Percentiles rank a stretch among this genome's conserved stretches.
These are phyloP conservation scores for Xylaria flabelliformis DNA, from an alignment of 495 filamentous ascomycete genomes.

Conservation along the genomic window DNA sequence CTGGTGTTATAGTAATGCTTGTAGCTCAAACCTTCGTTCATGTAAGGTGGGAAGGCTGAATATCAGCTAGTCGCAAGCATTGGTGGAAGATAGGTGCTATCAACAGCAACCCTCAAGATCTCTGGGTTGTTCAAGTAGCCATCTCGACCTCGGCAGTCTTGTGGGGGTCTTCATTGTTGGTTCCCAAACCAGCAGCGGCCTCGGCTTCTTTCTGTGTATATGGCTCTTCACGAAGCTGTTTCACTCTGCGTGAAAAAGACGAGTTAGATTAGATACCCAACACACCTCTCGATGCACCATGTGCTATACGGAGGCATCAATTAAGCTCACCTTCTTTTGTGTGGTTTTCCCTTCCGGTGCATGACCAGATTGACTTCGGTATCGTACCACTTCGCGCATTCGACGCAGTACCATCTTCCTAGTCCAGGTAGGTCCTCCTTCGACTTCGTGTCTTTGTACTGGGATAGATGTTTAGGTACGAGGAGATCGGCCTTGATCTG, in stretches of 20 bases:
- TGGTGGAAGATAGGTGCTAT: neutral
- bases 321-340: slow-evolving; percentile 77
- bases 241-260: slow-evolving; percentile 59
- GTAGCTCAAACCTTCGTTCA: neutral
- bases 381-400: slow-evolving; percentile 97
- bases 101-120: slow-evolving; percentile 8
- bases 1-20: neutral
- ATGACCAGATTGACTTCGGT: slow-evolving; percentile 75
- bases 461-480: slow-evolving; percentile 75
- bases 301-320: neutral
- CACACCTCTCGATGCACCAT: neutral
- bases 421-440: slow-evolving; percentile 85
- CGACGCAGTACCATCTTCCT: slow-evolving; percentile 84
- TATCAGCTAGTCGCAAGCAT: neutral
- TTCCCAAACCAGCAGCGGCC: slow-evolving; percentile 73
- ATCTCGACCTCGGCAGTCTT: slow-evolving; percentile 35
- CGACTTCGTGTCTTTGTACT: slow-evolving; percentile 78
- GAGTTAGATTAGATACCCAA: slow-evolving; percentile 35
- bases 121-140: slow-evolving; percentile 30
- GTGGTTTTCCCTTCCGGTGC: slow-evolving; percentile 86
- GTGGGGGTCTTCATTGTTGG: slow-evolving; percentile 60
- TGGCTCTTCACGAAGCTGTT: slow-evolving; percentile 77
- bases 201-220: slow-evolving; percentile 87
- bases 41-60: neutral
- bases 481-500: slow-evolving; percentile 82